Base-by-base conservation (phyloP, 106 monocot genomes). In the Vanilla planifolia region DNA sequence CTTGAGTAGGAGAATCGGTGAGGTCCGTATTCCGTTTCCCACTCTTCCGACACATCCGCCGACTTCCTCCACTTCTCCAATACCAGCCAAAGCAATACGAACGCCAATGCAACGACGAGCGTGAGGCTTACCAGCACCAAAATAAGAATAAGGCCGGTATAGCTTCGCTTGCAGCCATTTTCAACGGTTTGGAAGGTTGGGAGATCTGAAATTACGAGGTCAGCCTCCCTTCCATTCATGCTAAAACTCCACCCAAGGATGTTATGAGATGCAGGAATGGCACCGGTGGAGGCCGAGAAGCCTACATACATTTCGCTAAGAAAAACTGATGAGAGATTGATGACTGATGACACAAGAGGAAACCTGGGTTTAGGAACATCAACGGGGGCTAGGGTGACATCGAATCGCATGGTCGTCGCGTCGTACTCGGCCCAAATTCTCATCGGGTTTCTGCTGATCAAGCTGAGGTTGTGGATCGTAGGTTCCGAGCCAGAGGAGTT, bases 381-480 rank as follows among this genome's bases (percentile, higher is more conserved):
- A 32, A 48, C 41, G n/a, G 84, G 78, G 0, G 89, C 71, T 19
- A 89, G 0, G 0, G 84, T 75, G 44, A 89, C 84, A 10, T 75
- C 66, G 51, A 89, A 50, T 7, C 70, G 5, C 62, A 64, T 80
- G 21, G 33, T 32, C 15, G 43, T 67, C 22, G 77, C 89, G 36
- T 89, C 89, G 67, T 89, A 89, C 17, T 84, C 84, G 22, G 81
- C 47, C 89, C 86, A 86, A 19, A 66, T 68, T 55, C 68, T 72
- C 57, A 73, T 25, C 2, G 70, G 70, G 33, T 42, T 8, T 1
- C 83, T 65, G 59, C 79, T 56, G 25, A 73, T 68, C 37, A 83
- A 71, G 24, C 59, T 79, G 28, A 88, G 28, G 20, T 60, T 44
- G 3, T 48, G n/a, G 16, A 58, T 16, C 15, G n/a, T 42, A 4